Base-by-base conservation (phyloP, 208 protist genomes). In the Leishmania major region DNA sequence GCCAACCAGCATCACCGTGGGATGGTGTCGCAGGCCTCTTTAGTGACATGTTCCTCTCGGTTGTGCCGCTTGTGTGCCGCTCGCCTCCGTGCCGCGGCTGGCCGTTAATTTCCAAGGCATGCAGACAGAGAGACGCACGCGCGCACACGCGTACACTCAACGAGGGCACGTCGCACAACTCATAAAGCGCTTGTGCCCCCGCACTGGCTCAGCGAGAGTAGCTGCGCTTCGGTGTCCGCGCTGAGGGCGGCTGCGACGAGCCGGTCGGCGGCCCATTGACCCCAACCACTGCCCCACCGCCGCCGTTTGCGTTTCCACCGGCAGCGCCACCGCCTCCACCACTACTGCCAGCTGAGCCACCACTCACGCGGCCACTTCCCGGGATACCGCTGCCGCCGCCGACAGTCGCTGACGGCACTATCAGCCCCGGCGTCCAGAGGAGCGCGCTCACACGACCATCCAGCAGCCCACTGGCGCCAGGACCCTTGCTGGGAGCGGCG, bases 341-440 rank as follows among this genome's bases (percentile, higher is more conserved):
- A 64, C 75, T 43, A 8, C 71, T 35, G 11, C 5, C 64, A 3
- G 35, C 82, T 78, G 60, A 35, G 49, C 22, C 35, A 40, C 45
- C 53, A 57, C 37, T 73, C 67, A 73, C 71, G 67, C 70, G 49
- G 43, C 75, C 76, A 15, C 45, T 76, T 19, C 55, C 76, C 66
- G 35, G 59, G 28, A n/a, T 64, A 37, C 76, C 70, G 45, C 71
- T 15, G 47, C 35, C 28, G 49, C 55, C 59, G 49, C 51, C 60
- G 43, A 57, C 40, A 31, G 31, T 57, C 2, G 71, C 15, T 8
- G 69, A 55, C 60, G 71, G 60, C 10, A 60, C 55, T 8, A 57
- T n/a, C 37, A 80, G 59, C 40, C 82, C 82, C 1, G 77, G 81
- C 28, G 77, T 85, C 82, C 82, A 85, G 35, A 85, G 45, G 10